A percentile compares a stretch with the other conserved stretches of the same genome.
These are phyloP conservation scores for Geranium brycei DNA, from an alignment of 345 rosid species.

Conservation along the genomic window DNA sequence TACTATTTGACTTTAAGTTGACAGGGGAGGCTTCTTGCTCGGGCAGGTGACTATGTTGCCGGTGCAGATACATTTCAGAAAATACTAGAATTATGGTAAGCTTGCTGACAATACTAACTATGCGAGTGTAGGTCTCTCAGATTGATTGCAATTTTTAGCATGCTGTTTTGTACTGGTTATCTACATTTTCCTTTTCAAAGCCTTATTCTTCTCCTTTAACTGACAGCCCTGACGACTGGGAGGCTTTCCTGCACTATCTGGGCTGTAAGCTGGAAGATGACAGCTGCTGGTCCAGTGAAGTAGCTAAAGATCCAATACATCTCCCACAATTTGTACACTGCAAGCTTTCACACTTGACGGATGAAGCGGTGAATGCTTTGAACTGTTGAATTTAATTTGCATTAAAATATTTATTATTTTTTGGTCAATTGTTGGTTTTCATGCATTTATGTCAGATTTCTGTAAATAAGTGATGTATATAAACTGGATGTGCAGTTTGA, in stretches of 20 bases:
- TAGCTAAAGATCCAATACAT: conserved; percentile 29
- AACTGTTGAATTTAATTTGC: conserved; percentile 11
- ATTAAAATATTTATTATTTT: not conserved
- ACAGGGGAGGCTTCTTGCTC: conserved; percentile 93
- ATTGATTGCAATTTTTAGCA: not conserved
- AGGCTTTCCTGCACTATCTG: conserved; percentile 79
- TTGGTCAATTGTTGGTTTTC: not conserved
- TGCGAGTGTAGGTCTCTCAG: not conserved
- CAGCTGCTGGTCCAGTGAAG: conserved; percentile 42
- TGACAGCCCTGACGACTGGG: conserved; percentile 98
- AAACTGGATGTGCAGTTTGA: conserved; percentile 53
- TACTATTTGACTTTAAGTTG: conserved; percentile 69
- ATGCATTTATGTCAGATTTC: conserved; percentile 8
- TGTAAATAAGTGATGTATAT: conserved; percentile 9
- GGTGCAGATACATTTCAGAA: conserved; percentile 52
- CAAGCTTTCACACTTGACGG: conserved; percentile 50
- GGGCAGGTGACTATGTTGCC: conserved; percentile 54
- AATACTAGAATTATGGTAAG: conserved; percentile 68
- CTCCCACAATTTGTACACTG: conserved; percentile 34
- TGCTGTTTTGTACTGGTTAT: conserved; percentile 3
- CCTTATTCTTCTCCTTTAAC: conserved; percentile 18
- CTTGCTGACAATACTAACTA: not conserved
- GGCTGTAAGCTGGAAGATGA: conserved; percentile 87
- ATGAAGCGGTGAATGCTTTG: conserved; percentile 51
- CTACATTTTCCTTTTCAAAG: conserved; percentile 4